Percentiles rank a stretch among this genome's conserved stretches.
These are phyloP conservation scores for Penicillium longicatenatum DNA, from an alignment of 495 filamentous ascomycete species.

Conservation along the genomic window DNA sequence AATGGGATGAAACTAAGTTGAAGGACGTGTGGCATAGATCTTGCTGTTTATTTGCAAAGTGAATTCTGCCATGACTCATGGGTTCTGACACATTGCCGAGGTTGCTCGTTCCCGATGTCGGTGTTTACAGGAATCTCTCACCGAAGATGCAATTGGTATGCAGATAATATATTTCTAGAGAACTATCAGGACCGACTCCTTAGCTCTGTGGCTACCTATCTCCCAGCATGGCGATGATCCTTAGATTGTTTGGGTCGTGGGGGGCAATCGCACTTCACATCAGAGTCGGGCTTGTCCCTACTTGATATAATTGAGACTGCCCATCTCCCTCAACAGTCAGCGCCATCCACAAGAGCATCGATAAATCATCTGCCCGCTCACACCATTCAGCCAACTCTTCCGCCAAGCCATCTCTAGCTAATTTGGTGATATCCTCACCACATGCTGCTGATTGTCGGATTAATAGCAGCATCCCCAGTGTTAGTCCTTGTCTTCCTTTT, in stretches of 20 bases:
- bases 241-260: no score
- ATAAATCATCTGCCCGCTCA: constrained; percentile 5
- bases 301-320: constrained; percentile 1
- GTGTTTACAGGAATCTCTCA: not conserved
- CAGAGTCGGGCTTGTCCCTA: not conserved
- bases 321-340: constrained; percentile 7
- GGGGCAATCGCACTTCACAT: not conserved
- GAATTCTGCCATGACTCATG: not conserved
- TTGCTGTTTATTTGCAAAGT: no score
- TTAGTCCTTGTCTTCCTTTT: not conserved
- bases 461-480: not conserved
- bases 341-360: constrained; percentile 7
- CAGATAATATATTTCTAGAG: no score
- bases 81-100: not conserved
- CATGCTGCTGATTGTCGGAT: not conserved
- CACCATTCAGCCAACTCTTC: constrained; percentile 10
- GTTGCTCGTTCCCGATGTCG: not conserved
- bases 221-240: no score
- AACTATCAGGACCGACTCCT: no score
- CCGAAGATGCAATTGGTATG: not conserved
- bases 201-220: no score
- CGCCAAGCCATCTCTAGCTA: not conserved
- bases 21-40: no score
- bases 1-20: no score
- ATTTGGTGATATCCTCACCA: not conserved